Evolutionary conservation across 768 basidiomycete species (phyloP), one percentile per base, ranked within the genome.

Genomic region (Strobilomyces echinocephalus): DNA sequence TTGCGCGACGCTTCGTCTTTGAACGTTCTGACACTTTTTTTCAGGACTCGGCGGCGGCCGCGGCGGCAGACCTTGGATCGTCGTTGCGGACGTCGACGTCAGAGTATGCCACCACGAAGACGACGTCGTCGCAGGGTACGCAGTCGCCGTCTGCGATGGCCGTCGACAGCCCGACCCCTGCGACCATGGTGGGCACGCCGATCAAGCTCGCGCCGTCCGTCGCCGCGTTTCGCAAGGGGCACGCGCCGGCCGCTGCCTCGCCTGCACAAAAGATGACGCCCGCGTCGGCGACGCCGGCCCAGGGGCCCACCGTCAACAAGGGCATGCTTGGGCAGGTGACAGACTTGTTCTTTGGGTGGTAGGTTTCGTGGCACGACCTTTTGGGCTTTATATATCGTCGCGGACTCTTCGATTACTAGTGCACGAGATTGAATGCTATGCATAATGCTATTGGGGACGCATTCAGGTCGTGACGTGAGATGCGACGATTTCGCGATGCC

Each of bases 291-390:
- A 49, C 49, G 4, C 42, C 56, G 0, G 60, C 61, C 31, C 61
- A 59, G 21, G 65, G 55, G 60, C 66, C 71, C 40, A 69, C 69
- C 5, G 74, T 78, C 9, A 78, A 63, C 56, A 89, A 83, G 64
- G 77, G 84, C 8, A 63, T 89, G 58, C 56, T 90, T 12, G 86
- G 86, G 14, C 87, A 88, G 68, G 81, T 91, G 49, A 84, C 85
- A 12, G 88, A 91, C 73, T 65, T 89, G 57, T 84, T 91, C 45
- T 91, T 89, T 64, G 88, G 88, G 15, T 91, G 88, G 88, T 91
- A 81, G 72, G 43, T 8, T 31, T 39, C 16, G 16, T 52, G 34
- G 21, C 33, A 36, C 15, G 20, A 31, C 49, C 44, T n/a, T 31
- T 42, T 9, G 33, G 15, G 40, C n/a, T n/a, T n/a, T n/a, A n/a